Base-by-base conservation (phyloP, 805 yeast genomes). In the Cyberlindnera subsufficiens region DNA sequence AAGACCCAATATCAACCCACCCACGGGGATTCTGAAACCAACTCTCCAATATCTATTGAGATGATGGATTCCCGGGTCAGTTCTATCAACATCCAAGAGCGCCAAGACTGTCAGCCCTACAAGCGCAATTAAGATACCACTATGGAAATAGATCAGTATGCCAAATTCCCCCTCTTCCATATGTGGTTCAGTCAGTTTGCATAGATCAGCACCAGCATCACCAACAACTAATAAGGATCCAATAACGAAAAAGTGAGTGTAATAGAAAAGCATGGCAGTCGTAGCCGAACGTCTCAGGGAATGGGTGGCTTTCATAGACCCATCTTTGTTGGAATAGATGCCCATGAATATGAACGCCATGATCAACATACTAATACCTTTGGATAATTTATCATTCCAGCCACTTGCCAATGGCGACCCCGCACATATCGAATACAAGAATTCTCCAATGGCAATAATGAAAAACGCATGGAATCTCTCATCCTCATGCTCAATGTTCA, bases 371-470 rank as follows among this genome's bases (percentile, higher is more conserved):
- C 75, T 64, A 6, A 77, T 49, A 0, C 77, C 83, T 39, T 81
- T 61, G n/a, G 69, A 71, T 17, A 74, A 59, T 34, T 65, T 66
- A 4, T 50, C 35, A 32, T 54, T 55, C 47, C 56, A 63, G 0
- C 82, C 82, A 2, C 55, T 43, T 1, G 72, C 75, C 33, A 77
- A 65, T 0, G 78, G 74, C n/a, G 67, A 61, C 0, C 59, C 58
- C 2, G 78, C 74, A 7, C 77, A 82, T 8, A 75, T 63, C 33
- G 70, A 72, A 52, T 72, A 77, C 13, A 79, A 59, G 49, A 77
- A 80, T 49, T 80, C 86, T 30, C 86, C 86, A 47, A 80, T 68
- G 5, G 83, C 84, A 58, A 81, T 79, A 49, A 79, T 71, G 42
- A 68, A 78, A 53, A 80, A 80, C 0, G 80, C 76, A 3, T 74